Evolutionary conservation across 2,329 filamentous ascomycete genomes (phyloP).

Genomic region (Diaporthe caulivora): DNA sequence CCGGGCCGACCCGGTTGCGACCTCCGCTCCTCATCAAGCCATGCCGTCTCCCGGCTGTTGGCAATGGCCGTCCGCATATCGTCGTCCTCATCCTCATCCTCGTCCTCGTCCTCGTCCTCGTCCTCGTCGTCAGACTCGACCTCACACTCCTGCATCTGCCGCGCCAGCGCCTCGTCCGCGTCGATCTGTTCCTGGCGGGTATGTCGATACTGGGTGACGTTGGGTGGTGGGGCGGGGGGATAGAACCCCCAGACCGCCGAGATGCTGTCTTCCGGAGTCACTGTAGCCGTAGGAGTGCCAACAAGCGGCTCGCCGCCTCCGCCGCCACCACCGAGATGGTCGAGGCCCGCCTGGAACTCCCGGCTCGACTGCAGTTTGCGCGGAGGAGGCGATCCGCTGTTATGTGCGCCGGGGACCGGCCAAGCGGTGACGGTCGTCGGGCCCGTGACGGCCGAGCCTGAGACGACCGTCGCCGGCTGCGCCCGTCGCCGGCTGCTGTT

Average conservation of each 20-base stretch:
- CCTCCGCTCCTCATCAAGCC: background rate
- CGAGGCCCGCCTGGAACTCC: conserved; percentile 24
- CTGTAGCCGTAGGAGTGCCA: background rate
- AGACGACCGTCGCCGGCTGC: background rate
- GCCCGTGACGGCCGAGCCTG: too few relatives aligned
- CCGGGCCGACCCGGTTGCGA: background rate
- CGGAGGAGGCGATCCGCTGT: background rate
- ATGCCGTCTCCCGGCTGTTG: background rate
- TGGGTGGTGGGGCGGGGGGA: background rate
- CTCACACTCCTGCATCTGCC: conserved; percentile 10
- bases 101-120: background rate
- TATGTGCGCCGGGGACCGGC: conserved; percentile 2
- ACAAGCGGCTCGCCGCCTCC: background rate
- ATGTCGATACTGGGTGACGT: background rate
- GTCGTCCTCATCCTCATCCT: background rate
- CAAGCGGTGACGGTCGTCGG: background rate
- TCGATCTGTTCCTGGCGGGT: background rate
- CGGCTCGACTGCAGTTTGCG: background rate
- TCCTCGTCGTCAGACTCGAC: background rate
- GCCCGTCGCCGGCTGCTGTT: background rate
- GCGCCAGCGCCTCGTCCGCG: conserved; percentile 6
- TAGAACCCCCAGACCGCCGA: conserved; percentile 15
- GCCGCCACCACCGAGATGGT: background rate
- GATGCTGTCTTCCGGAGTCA: conserved; percentile 24
- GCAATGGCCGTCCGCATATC: background rate